Evolutionary conservation across 2,329 filamentous ascomycete genomes (phyloP).

Genomic region (Sarocladium brachiariae): DNA sequence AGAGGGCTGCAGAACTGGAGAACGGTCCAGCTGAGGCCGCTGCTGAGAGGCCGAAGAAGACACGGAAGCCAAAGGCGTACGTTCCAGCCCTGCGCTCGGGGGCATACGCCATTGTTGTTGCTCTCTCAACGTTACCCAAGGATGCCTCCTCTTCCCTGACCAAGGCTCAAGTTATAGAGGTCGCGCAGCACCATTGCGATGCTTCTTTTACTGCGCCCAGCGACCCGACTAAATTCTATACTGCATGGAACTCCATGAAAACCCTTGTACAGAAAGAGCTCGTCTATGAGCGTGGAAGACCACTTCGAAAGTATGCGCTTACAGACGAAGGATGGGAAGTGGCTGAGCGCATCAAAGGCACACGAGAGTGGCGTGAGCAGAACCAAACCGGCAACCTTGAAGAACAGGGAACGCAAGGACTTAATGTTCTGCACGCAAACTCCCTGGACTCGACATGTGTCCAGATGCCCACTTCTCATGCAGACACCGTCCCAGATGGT

Average conservation of each 20-base stretch:
- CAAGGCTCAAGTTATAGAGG: constrained; percentile 61
- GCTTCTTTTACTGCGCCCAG: constrained; percentile 62
- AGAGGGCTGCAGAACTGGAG: constrained; percentile 10
- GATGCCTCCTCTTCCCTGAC: constrained; percentile 48
- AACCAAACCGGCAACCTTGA: background rate
- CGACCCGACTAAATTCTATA: constrained; percentile 65
- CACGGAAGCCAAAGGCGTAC: constrained; percentile 57
- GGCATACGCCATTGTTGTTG: constrained; percentile 64
- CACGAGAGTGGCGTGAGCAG: constrained; percentile 20
- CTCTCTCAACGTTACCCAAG: constrained; percentile 53
- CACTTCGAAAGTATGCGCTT: constrained; percentile 59
- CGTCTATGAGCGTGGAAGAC: constrained; percentile 64
- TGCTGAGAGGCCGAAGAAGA: constrained; percentile 40
- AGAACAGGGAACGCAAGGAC: background rate
- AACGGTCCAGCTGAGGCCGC: constrained; percentile 17
- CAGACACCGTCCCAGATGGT: constrained; percentile 27
- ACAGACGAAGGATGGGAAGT: constrained; percentile 76
- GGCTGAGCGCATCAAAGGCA: constrained; percentile 55
- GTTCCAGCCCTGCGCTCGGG: constrained; percentile 68
- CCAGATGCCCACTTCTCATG: background rate
- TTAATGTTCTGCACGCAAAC: constrained; percentile 10
- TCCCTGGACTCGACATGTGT: constrained; percentile 15
- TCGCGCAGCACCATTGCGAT: constrained; percentile 66
- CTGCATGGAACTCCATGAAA: constrained; percentile 79
- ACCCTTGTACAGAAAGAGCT: constrained; percentile 66